Percentiles rank a stretch among this genome's conserved stretches.
These are phyloP conservation scores for Hygrophorus russula DNA, from an alignment of 768 basidiomycete genomes.

Conservation along the genomic window DNA sequence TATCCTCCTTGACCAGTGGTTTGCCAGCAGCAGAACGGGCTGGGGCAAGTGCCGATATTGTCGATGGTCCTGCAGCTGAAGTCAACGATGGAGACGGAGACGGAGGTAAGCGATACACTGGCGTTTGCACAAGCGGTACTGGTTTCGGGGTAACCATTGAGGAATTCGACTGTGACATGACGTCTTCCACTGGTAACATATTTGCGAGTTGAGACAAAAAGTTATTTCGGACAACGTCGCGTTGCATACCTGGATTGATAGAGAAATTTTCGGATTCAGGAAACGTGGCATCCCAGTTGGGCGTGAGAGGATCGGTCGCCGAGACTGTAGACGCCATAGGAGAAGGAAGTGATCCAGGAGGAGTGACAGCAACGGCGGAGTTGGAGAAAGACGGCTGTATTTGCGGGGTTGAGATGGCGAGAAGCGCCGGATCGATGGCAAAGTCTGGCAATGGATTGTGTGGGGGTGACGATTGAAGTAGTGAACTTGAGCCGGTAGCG, in stretches of 20 bases:
- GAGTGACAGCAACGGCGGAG: constrained; percentile 11
- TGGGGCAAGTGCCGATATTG: not conserved
- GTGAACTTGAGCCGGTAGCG: constrained; percentile 6
- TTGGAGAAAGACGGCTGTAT: constrained; percentile 8
- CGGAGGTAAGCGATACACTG: not conserved
- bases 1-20: constrained; percentile 22
- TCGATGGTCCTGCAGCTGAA: not conserved
- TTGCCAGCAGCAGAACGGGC: not conserved
- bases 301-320: constrained; percentile 23
- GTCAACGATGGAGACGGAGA: not conserved
- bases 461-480: constrained; percentile 1
- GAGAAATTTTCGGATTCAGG: constrained; percentile 27
- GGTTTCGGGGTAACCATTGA: constrained; percentile 5
- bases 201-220: constrained; percentile 9
- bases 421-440: constrained; percentile 22
- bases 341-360: constrained; percentile 12
- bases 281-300: constrained; percentile 18
- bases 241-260: constrained; percentile 13
- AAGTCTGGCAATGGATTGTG: constrained; percentile 1
- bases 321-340: constrained; percentile 22
- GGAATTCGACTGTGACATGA: constrained; percentile 1
- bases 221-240: constrained; percentile 10
- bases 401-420: constrained; percentile 16
- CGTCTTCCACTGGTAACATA: constrained; percentile 9
- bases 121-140: constrained; percentile 4